Percentiles rank a stretch among this genome's conserved stretches.
phyloP scores from a whole-genome alignment of 352 stramenopile species.

The Globisporangium radiosum region DNA sequence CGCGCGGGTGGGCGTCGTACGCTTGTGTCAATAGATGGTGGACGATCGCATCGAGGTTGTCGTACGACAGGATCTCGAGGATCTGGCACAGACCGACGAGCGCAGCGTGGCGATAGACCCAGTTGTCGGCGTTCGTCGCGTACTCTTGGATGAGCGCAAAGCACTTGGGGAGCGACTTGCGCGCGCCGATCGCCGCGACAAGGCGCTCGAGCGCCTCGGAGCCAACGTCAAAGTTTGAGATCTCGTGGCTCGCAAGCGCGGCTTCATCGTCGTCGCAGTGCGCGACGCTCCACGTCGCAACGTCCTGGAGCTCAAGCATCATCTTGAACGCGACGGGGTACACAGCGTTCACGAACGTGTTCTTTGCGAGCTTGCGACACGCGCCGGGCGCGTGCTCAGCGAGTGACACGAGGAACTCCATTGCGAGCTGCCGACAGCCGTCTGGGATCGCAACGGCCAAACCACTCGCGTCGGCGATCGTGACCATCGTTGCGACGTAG shows the following conservation, averaged over 20 bases:
- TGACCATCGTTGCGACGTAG: slow-evolving; percentile 65
- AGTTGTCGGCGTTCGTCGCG: slow-evolving; percentile 47
- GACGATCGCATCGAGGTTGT: slow-evolving; percentile 66
- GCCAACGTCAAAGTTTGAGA: slow-evolving; percentile 85
- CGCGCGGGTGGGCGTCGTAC: slow-evolving; percentile 62
- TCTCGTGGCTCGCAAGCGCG: slow-evolving; percentile 49
- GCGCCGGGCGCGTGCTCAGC: slow-evolving; percentile 55
- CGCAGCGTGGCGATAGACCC: slow-evolving; percentile 69
- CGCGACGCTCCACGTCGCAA: slow-evolving; percentile 61
- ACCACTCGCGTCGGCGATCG: slow-evolving; percentile 41
- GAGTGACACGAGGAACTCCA: slow-evolving; percentile 81
- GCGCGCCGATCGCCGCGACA: slow-evolving; percentile 52
- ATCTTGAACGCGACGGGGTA: slow-evolving; percentile 80
- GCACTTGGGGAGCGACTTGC: slow-evolving; percentile 67
- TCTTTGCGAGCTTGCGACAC: slow-evolving; percentile 68
- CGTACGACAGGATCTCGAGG: slow-evolving; percentile 54
- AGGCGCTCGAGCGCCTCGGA: slow-evolving; percentile 74
- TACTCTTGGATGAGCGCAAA: slow-evolving; percentile 78
- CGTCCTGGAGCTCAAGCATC: slow-evolving; percentile 76
- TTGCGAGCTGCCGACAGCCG: slow-evolving; percentile 69
- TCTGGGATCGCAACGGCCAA: slow-evolving; percentile 26
- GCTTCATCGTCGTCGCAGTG: slow-evolving; percentile 68
- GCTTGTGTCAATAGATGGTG: slow-evolving; percentile 60
- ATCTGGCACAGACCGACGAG: slow-evolving; percentile 82
- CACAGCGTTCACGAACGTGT: slow-evolving; percentile 63